phyloP scores from a whole-genome alignment of 345 rosid genomes.

The Salix brachista region DNA sequence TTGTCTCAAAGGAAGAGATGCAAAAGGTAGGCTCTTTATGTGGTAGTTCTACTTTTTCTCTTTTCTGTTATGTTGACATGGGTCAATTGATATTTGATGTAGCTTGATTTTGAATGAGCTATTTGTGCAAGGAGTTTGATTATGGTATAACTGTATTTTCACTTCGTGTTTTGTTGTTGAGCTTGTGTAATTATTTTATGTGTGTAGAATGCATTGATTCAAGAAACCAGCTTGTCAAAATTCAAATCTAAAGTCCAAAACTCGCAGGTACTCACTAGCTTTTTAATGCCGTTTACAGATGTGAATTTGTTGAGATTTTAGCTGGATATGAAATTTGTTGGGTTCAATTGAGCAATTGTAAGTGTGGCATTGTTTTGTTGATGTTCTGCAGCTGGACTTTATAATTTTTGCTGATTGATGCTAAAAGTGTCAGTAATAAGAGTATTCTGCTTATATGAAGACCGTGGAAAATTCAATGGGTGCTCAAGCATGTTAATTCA shows the following conservation, averaged over 20 bases:
- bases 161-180: background rate
- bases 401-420: background rate
- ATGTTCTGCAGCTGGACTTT: background rate
- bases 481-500: background rate
- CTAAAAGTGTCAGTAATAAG: no score
- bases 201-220: conserved; percentile 22
- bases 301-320: background rate
- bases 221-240: conserved; percentile 26
- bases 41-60: background rate
- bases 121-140: background rate
- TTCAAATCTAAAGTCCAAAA: conserved; percentile 25
- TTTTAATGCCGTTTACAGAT: background rate
- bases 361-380: background rate
- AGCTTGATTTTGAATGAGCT: background rate
- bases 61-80: background rate
- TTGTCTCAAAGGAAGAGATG: conserved; percentile 29
- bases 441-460: background rate
- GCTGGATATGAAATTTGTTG: no score
- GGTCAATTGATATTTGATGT: background rate
- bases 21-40: conserved; percentile 10
- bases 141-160: background rate
- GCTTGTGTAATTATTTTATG: background rate
- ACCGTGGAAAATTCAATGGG: background rate
- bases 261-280: conserved; percentile 15
- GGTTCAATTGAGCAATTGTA: background rate